A percentile compares a stretch with the other conserved stretches of the same genome.
Conservation (phyloP, 768 basidiomycete species). For the Amanita phalloides region DNA sequence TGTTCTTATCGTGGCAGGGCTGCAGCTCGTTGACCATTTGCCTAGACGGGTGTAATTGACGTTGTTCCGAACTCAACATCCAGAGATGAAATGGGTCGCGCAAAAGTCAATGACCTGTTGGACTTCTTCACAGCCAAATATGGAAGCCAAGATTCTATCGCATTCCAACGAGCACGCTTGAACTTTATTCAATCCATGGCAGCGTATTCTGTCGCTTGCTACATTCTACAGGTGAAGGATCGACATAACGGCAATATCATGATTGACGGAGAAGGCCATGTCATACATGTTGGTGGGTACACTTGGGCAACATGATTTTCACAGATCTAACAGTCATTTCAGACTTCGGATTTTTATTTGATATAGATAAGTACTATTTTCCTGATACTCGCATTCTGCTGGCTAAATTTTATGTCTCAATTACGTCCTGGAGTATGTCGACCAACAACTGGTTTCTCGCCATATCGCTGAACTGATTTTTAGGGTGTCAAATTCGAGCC, state of each 20-base stretch:
- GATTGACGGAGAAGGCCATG: conserved; percentile 97
- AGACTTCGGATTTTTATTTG: conserved; percentile 96
- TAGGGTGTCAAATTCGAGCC: conserved; percentile 99
- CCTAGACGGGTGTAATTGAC: conserved; percentile 93
- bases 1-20: conserved; percentile 17
- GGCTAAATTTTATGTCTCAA: conserved; percentile 15
- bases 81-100: conserved; percentile 97
- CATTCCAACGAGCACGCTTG: conserved; percentile 86
- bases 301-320: background rate
- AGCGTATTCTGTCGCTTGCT: conserved; percentile 96
- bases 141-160: conserved; percentile 78
- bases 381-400: conserved; percentile 5
- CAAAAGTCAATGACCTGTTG: conserved; percentile 92
- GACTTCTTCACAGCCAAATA: conserved; percentile 93
- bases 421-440: conserved; percentile 60
- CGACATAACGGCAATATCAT: conserved; percentile 99
- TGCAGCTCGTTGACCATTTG: conserved; percentile 2
- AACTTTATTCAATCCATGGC: conserved; percentile 99
- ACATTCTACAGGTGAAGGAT: conserved; percentile 97
- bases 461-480: conserved; percentile 1
- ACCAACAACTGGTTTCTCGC: background rate
- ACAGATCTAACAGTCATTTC: conserved; percentile 5
- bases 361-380: conserved; percentile 80
- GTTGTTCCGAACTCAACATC: conserved; percentile 98
- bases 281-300: conserved; percentile 82